Evolutionary conservation across 73 alveolate species (phyloP).

Genomic region (Blepharisma japonicum): DNA sequence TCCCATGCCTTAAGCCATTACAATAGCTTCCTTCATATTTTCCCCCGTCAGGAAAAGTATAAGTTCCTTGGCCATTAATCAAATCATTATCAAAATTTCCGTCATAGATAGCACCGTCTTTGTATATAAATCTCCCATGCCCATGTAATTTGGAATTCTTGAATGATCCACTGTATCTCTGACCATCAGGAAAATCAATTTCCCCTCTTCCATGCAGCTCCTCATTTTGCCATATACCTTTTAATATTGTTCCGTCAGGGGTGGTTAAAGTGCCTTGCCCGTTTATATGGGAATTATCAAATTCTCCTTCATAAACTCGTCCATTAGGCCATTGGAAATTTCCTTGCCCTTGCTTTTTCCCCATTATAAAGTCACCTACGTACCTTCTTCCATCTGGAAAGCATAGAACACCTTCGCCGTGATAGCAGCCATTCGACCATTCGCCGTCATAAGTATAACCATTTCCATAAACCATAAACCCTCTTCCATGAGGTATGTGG

Average conservation of each 20-base stretch:
- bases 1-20: slow-evolving; percentile 25
- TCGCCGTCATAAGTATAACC: no score
- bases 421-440: no score
- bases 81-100: slow-evolving; percentile 47
- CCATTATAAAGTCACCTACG: no score
- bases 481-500: no score
- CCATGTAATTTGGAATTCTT: slow-evolving; percentile 40
- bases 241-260: background rate
- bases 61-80: slow-evolving; percentile 43
- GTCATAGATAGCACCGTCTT: slow-evolving; percentile 41
- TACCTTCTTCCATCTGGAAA: no score
- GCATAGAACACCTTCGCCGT: no score
- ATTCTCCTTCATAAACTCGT: no score
- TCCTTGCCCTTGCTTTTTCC: no score
- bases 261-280: no score
- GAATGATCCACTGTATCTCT: slow-evolving; percentile 43
- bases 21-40: slow-evolving; percentile 40
- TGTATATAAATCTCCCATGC: slow-evolving; percentile 37
- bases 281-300: no score
- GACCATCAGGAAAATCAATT: slow-evolving; percentile 46
- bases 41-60: slow-evolving; percentile 38
- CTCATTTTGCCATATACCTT: slow-evolving; percentile 41
- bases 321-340: no score
- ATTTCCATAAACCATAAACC: no score
- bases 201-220: slow-evolving; percentile 44